phyloP scores from a whole-genome alignment of 2,329 filamentous ascomycete species.

The Trichoderma guizhouense region DNA sequence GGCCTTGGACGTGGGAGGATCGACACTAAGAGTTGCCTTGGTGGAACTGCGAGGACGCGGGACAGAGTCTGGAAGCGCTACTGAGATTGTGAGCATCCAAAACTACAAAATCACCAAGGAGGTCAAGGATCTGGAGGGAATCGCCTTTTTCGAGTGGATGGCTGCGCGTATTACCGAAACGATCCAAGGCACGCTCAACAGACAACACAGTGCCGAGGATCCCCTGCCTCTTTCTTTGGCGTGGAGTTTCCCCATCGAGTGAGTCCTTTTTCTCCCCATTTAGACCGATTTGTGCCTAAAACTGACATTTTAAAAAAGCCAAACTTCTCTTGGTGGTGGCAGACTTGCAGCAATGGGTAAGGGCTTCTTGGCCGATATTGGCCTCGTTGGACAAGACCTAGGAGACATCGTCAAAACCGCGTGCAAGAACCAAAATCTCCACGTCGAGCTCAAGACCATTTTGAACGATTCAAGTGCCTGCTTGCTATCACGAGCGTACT shows the following conservation, averaged over 20 bases:
- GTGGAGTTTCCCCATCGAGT: slow-evolving; percentile 71
- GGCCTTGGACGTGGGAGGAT: slow-evolving; percentile 66
- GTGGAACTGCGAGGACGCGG: slow-evolving; percentile 55
- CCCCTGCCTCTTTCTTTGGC: slow-evolving; percentile 59
- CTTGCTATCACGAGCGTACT: slow-evolving; percentile 61
- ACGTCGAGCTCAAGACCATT: slow-evolving; percentile 57
- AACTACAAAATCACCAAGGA: slow-evolving; percentile 55
- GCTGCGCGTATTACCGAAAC: slow-evolving; percentile 57
- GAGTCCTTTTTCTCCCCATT: slow-evolving; percentile 30
- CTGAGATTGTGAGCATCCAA: slow-evolving; percentile 52
- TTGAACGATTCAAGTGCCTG: slow-evolving; percentile 67
- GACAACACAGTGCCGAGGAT: slow-evolving; percentile 35
- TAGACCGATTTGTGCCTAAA: not conserved
- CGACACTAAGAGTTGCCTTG: slow-evolving; percentile 62
- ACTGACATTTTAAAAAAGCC: slow-evolving; percentile 38
- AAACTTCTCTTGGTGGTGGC: slow-evolving; percentile 61
- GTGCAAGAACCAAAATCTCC: slow-evolving; percentile 49
- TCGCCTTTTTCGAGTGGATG: slow-evolving; percentile 67
- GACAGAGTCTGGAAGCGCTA: slow-evolving; percentile 37
- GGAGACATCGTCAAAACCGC: slow-evolving; percentile 55
- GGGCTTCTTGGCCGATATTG: slow-evolving; percentile 57
- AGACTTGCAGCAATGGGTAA: slow-evolving; percentile 63
- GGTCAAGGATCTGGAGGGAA: slow-evolving; percentile 56
- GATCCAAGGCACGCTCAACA: slow-evolving; percentile 43
- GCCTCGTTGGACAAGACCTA: slow-evolving; percentile 57